Evolutionary conservation across 192 early-diverging fungal genomes (phyloP).

Genomic region (Umbelopsis ramanniana): DNA sequence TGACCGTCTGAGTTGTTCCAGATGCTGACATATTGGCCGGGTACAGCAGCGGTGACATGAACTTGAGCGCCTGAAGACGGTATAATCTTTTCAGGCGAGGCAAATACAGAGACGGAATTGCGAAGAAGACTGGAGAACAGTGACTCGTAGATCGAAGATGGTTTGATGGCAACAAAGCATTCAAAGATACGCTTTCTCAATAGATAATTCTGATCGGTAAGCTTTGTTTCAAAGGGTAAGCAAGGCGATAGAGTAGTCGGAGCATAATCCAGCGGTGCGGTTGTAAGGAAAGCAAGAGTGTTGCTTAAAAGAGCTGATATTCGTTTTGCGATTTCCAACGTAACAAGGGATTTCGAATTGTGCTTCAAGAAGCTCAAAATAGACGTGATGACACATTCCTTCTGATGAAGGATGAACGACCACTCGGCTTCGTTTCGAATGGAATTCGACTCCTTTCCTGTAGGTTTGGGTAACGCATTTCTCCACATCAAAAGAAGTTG

Average conservation of each 20-base stretch:
- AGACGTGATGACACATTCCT: slow-evolving; percentile 72
- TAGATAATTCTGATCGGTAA: slow-evolving; percentile 56
- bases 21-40: slow-evolving; percentile 52
- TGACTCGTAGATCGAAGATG: slow-evolving; percentile 59
- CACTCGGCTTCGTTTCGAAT: slow-evolving; percentile 66
- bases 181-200: slow-evolving; percentile 69
- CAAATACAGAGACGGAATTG: slow-evolving; percentile 51
- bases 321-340: slow-evolving; percentile 78
- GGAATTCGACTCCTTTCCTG: slow-evolving; percentile 65
- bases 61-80: slow-evolving; percentile 47
- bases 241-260: slow-evolving; percentile 43
- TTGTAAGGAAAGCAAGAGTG: slow-evolving; percentile 62
- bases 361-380: slow-evolving; percentile 74
- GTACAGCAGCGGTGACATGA: slow-evolving; percentile 50
- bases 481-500: slow-evolving; percentile 84
- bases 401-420: slow-evolving; percentile 57
- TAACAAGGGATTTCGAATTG: slow-evolving; percentile 65
- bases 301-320: slow-evolving; percentile 77
- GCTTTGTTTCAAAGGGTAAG: slow-evolving; percentile 47
- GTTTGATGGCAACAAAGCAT: slow-evolving; percentile 68
- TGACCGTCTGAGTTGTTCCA: slow-evolving; percentile 62
- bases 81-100: slow-evolving; percentile 56
- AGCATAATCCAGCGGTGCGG: slow-evolving; percentile 55
- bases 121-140: slow-evolving; percentile 50
- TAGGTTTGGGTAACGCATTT: slow-evolving; percentile 72